Percentiles rank a stretch among this genome's conserved stretches.
phyloP scores from a whole-genome alignment of 2,329 filamentous ascomycete genomes.

The Monilinia aucupariae region DNA sequence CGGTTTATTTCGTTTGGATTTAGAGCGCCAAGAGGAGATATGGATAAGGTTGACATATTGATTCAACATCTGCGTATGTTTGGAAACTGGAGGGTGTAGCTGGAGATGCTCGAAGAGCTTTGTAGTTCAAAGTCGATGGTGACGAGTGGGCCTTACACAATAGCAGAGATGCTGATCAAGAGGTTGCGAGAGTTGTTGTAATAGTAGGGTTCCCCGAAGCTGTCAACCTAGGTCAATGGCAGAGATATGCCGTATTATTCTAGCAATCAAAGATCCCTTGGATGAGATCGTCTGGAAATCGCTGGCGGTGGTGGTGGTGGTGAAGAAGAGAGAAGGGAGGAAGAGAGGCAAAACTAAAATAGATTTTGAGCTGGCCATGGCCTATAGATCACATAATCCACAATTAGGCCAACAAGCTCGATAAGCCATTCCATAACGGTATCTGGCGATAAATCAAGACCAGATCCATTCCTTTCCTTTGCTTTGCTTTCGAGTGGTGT shows the following conservation, averaged over 20 bases:
- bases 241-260: slow-evolving; percentile 5
- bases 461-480: not conserved
- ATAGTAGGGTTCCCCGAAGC: not conserved
- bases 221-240: slow-evolving; percentile 9
- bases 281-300: not conserved
- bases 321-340: not conserved
- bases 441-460: not conserved
- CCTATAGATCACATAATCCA: slow-evolving; percentile 14
- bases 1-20: slow-evolving; percentile 32
- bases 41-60: slow-evolving; percentile 34
- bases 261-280: slow-evolving; percentile 13
- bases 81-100: not conserved
- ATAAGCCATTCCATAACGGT: not conserved
- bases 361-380: slow-evolving; percentile 3
- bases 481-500: not conserved
- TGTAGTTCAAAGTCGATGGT: not conserved
- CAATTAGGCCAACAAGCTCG: not conserved
- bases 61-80: slow-evolving; percentile 33
- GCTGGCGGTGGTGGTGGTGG: not conserved
- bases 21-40: slow-evolving; percentile 32
- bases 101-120: slow-evolving; percentile 1
- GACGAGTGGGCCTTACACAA: not conserved
- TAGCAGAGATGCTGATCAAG: slow-evolving; percentile 1
- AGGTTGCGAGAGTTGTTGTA: not conserved
- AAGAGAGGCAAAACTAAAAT: not conserved